These are phyloP conservation scores for Ottelia alismoides DNA, from an alignment of 106 monocot genomes.

Conservation along the genomic window DNA sequence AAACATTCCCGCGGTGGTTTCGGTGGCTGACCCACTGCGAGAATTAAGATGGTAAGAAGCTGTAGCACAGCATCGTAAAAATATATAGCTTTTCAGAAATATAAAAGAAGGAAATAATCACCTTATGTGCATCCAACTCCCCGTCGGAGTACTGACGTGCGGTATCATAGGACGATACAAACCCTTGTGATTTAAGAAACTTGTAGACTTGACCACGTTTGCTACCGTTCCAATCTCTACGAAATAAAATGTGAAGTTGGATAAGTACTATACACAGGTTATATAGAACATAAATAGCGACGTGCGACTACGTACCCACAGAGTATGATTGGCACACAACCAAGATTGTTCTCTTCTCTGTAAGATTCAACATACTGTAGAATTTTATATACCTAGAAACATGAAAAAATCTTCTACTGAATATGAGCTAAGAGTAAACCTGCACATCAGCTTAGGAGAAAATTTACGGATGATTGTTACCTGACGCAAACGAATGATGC, in stretches of 20 bases:
- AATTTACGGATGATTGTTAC: too few species aligned
- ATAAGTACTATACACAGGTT: too few species aligned
- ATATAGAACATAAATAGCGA: not conserved
- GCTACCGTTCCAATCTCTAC: slow-evolving; percentile 98
- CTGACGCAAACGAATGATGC: slow-evolving; percentile 84
- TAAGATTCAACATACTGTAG: slow-evolving; percentile 92
- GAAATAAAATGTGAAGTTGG: not conserved
- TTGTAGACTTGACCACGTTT: slow-evolving; percentile 98
- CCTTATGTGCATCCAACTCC: slow-evolving; percentile 95
- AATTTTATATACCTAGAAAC: slow-evolving; percentile 87
- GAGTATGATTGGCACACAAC: slow-evolving; percentile 71
- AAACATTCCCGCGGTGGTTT: slow-evolving; percentile 94
- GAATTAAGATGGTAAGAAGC: not conserved
- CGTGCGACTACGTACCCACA: slow-evolving; percentile 55
- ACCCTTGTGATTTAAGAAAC: slow-evolving; percentile 89
- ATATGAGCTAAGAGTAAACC: not conserved
- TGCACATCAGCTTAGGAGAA: not conserved
- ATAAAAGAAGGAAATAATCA: slow-evolving; percentile 4
- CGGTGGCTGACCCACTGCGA: slow-evolving; percentile 96
- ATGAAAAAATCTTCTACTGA: not conserved
- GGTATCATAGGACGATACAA: slow-evolving; percentile 92
- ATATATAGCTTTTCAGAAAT: not conserved
- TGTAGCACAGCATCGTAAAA: not conserved
- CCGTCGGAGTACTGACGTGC: slow-evolving; percentile 88
- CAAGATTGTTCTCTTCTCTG: slow-evolving; percentile 71